Conservation (phyloP, 169 alveolate species). For the Cyclospora cayetanensis region DNA sequence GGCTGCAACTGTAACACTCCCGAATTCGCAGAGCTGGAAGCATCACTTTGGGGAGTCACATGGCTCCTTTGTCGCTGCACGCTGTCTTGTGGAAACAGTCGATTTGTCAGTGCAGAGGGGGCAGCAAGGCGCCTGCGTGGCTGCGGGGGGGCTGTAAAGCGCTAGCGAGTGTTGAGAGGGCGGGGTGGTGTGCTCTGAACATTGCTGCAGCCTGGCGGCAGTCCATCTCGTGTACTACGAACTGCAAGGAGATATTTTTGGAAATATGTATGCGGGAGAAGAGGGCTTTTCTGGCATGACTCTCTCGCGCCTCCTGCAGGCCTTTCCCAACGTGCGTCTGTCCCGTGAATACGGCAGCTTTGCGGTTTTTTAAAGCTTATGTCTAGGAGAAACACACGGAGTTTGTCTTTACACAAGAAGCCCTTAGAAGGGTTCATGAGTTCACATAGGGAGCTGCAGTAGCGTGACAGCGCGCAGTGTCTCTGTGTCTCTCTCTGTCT, state of each 20-base stretch:
- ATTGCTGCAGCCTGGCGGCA: conserved; percentile 58
- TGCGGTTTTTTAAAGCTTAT: too few species aligned
- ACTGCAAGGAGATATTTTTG: conserved; percentile 61
- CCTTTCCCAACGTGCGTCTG: conserved; percentile 48
- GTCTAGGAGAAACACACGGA: not conserved
- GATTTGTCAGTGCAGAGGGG: not conserved
- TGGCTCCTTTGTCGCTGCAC: too few species aligned
- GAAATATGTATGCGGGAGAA: conserved; percentile 28
- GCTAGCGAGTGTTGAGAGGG: not conserved
- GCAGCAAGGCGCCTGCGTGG: not conserved
- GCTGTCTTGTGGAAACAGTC: too few species aligned
- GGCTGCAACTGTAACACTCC: too few species aligned
- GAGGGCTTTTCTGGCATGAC: conserved; percentile 19
- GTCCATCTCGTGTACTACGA: conserved; percentile 59
- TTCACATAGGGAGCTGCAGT: not conserved
- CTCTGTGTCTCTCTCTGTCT: not conserved
- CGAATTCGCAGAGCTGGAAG: too few species aligned
- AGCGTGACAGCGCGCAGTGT: not conserved
- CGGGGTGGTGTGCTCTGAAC: too few species aligned
- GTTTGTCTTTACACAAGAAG: too few species aligned
- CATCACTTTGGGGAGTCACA: too few species aligned
- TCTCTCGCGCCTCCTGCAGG: conserved; percentile 47
- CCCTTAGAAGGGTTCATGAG: too few species aligned
- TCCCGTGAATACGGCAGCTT: too few species aligned
- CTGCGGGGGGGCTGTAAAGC: not conserved